Percentiles rank a stretch among this genome's conserved stretches.
Conservation (phyloP, 2,329 filamentous ascomycete species). For the Talaromyces sp. region DNA sequence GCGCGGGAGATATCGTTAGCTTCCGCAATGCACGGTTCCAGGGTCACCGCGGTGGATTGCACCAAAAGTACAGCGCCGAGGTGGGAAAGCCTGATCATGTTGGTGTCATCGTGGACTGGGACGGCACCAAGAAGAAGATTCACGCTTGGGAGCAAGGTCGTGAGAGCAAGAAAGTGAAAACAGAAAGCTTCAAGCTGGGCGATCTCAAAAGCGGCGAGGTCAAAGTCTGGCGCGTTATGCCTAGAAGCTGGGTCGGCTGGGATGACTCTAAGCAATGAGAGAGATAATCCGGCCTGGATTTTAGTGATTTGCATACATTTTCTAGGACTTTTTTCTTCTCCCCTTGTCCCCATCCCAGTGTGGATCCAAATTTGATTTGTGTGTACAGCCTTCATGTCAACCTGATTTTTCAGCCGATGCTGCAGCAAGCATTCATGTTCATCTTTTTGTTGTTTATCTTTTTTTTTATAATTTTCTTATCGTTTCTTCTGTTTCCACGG, state of each 20-base stretch:
- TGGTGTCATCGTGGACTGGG: conserved; percentile 89
- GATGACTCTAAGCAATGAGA: conserved; percentile 30
- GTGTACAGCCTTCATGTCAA: background rate
- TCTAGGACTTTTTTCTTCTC: background rate
- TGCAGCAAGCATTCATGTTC: background rate
- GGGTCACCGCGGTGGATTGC: conserved; percentile 91
- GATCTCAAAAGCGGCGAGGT: conserved; percentile 91
- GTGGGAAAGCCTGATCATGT: conserved; percentile 88
- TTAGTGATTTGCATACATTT: background rate
- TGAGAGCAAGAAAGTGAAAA: conserved; percentile 87
- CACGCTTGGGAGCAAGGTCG: conserved; percentile 91
- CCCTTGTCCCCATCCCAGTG: background rate
- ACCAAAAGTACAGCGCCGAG: conserved; percentile 85
- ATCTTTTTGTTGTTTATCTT: background rate
- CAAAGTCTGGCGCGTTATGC: conserved; percentile 95
- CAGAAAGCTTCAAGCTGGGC: conserved; percentile 89
- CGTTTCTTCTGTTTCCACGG: background rate
- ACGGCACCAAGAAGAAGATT: conserved; percentile 97
- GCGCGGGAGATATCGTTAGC: conserved; percentile 84
- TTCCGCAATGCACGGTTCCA: conserved; percentile 92
- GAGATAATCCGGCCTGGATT: background rate
- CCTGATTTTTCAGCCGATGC: background rate
- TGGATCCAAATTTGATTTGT: background rate
- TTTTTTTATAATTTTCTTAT: background rate
- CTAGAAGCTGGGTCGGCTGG: conserved; percentile 89